These are phyloP conservation scores for Vitis labrusca DNA, from an alignment of 164 flowering plant species.

Conservation along the genomic window DNA sequence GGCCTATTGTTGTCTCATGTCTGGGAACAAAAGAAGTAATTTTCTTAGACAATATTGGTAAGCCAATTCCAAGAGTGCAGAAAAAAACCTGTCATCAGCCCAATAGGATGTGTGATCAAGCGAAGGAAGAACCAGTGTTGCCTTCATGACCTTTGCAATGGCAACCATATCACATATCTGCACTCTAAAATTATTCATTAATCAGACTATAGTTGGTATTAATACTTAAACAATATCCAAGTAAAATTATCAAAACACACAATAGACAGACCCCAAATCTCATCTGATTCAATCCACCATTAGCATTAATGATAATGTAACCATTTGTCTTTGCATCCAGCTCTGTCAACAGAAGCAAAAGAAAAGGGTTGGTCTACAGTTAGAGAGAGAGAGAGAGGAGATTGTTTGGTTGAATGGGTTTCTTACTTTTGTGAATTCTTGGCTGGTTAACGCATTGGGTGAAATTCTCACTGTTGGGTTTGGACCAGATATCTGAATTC, in stretches of 20 bases:
- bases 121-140: slow-evolving; percentile 99
- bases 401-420: not conserved
- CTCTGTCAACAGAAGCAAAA: slow-evolving; percentile 42
- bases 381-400: not conserved
- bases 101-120: slow-evolving; percentile 97
- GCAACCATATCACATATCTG: slow-evolving; percentile 99
- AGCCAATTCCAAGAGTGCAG: slow-evolving; percentile 1
- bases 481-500: slow-evolving; percentile 80
- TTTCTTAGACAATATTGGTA: not conserved
- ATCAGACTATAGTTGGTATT: slow-evolving; percentile 30
- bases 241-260: slow-evolving; percentile 21
- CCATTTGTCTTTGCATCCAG: slow-evolving; percentile 73
- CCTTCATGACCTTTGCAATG: slow-evolving; percentile 91
- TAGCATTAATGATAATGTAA: slow-evolving; percentile 88
- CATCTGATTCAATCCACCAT: slow-evolving; percentile 99
- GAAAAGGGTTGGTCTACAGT: not conserved
- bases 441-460: slow-evolving; percentile 68
- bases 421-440: slow-evolving; percentile 63
- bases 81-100: slow-evolving; percentile 89
- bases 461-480: slow-evolving; percentile 76
- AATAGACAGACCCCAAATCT: slow-evolving; percentile 97
- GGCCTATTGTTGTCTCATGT: too few species aligned
- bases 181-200: slow-evolving; percentile 47
- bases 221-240: not conserved
- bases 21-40: too few species aligned